Evolutionary conservation across 2,329 filamentous ascomycete species (phyloP).

Genomic region (Thermothelomyces thermophilus): DNA sequence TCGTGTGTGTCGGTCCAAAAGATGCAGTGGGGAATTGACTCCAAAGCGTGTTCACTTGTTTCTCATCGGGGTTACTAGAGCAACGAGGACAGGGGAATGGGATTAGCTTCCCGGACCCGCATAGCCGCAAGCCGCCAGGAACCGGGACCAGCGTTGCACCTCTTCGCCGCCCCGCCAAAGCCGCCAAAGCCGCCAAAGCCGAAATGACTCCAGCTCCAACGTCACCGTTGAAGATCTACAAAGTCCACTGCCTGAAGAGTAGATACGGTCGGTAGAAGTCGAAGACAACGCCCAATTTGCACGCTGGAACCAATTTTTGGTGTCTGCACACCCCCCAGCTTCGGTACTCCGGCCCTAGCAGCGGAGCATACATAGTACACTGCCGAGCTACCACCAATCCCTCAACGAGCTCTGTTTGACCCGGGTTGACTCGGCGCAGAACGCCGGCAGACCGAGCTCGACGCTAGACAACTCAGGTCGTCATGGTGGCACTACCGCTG

Average conservation of each 20-base stretch:
- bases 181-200: not conserved
- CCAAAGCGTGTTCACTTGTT: slow-evolving; percentile 13
- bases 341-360: no score
- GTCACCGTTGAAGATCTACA: no score
- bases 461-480: slow-evolving; percentile 7
- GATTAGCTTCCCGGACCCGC: slow-evolving; percentile 12
- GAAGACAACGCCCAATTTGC: no score
- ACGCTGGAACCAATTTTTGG: no score
- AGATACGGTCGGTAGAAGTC: no score
- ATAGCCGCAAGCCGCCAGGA: not conserved
- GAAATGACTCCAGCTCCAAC: no score
- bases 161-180: slow-evolving; percentile 16
- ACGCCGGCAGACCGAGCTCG: not conserved
- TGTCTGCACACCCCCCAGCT: no score
- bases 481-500: slow-evolving; percentile 59
- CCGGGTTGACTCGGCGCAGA: not conserved
- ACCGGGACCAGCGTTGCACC: not conserved
- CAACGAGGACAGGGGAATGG: slow-evolving; percentile 10
- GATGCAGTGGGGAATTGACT: slow-evolving; percentile 11
- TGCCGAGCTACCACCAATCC: no score
- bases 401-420: no score
- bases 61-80: slow-evolving; percentile 14
- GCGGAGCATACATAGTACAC: no score
- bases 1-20: slow-evolving; percentile 15
- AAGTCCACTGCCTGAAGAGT: no score